Evolutionary conservation across 1,139 yeast genomes (phyloP).

Genomic region (Pichia sp.): DNA sequence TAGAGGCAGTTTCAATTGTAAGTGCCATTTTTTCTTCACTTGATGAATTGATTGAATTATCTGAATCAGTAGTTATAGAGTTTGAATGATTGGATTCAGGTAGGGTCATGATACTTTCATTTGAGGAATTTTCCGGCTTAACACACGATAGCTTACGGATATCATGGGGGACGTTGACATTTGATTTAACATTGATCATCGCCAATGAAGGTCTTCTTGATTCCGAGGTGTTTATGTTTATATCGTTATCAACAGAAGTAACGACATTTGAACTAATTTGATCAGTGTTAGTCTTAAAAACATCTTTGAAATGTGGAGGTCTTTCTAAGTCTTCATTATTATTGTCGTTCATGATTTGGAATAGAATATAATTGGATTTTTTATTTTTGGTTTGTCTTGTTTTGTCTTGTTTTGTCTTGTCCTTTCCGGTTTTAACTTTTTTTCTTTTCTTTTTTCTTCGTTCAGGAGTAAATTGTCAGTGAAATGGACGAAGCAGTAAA

Average conservation of each 20-base stretch:
- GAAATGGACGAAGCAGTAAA: not conserved
- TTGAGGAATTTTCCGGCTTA: not conserved
- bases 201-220: slow-evolving; percentile 27
- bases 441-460: not conserved
- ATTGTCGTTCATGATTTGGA: slow-evolving; percentile 22
- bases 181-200: slow-evolving; percentile 5
- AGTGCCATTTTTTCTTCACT: not conserved
- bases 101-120: not conserved
- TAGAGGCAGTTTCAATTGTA: not conserved
- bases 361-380: no score
- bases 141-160: not conserved
- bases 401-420: no score
- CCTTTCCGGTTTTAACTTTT: no score
- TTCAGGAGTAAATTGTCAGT: not conserved
- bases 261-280: slow-evolving; percentile 5
- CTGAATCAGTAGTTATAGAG: not conserved
- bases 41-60: not conserved
- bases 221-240: slow-evolving; percentile 21
- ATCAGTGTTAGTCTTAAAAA: slow-evolving; percentile 11
- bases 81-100: not conserved
- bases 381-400: no score
- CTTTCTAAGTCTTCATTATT: slow-evolving; percentile 26
- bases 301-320: slow-evolving; percentile 26
- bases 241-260: slow-evolving; percentile 5
- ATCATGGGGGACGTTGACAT: not conserved